These are phyloP conservation scores for Blastobotrys capitulatus DNA, from an alignment of 1,139 yeast species.

Conservation along the genomic window DNA sequence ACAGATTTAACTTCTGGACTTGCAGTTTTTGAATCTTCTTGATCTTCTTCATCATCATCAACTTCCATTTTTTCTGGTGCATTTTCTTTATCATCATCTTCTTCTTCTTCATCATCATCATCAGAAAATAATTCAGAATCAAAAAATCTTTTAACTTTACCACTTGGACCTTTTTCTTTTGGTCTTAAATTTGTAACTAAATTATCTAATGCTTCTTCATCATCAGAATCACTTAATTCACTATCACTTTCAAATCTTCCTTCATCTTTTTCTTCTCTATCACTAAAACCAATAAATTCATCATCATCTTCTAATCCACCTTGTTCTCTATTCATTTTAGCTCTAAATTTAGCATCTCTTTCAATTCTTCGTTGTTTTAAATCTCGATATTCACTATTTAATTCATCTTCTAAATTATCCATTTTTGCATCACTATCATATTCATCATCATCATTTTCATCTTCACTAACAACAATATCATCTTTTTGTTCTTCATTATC, in stretches of 20 bases:
- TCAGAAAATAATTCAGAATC: slow-evolving; percentile 68
- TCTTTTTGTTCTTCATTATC: slow-evolving; percentile 33
- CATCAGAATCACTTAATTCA: slow-evolving; percentile 40
- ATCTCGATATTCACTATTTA: slow-evolving; percentile 73
- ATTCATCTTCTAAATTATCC: slow-evolving; percentile 73
- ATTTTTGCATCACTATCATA: slow-evolving; percentile 52
- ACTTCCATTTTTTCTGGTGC: slow-evolving; percentile 13
- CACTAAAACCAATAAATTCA: slow-evolving; percentile 81
- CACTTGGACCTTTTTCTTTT: slow-evolving; percentile 50
- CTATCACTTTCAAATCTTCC: slow-evolving; percentile 29
- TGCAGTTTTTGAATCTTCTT: neutral
- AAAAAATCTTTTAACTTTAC: slow-evolving; percentile 70
- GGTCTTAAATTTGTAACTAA: slow-evolving; percentile 54
- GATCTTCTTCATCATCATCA: slow-evolving; percentile 10
- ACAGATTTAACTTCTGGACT: neutral
- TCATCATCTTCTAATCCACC: slow-evolving; percentile 35
- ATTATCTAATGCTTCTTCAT: slow-evolving; percentile 64
- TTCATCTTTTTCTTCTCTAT: slow-evolving; percentile 31
- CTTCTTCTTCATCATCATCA: slow-evolving; percentile 27
- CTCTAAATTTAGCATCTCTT: slow-evolving; percentile 71
- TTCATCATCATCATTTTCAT: slow-evolving; percentile 36
- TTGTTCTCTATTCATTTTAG: slow-evolving; percentile 75
- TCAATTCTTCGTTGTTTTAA: slow-evolving; percentile 74
- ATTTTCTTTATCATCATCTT: neutral
- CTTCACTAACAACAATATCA: slow-evolving; percentile 40